Evolutionary conservation across 306 rosid species (phyloP).

Genomic region (Castanea mollissima): DNA sequence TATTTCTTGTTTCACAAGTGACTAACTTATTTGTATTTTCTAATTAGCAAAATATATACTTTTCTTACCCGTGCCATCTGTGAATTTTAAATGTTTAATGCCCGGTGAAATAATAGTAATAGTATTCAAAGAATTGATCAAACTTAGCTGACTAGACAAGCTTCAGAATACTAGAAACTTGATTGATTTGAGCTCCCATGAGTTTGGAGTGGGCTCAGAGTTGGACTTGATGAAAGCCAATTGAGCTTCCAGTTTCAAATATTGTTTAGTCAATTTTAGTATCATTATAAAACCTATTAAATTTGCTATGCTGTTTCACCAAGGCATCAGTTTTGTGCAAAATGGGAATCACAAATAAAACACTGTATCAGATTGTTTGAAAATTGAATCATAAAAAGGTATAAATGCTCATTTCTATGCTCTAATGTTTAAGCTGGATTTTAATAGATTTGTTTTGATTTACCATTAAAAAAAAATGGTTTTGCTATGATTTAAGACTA

Average conservation of each 20-base stretch:
- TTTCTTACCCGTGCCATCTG: background rate
- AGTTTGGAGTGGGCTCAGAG: background rate
- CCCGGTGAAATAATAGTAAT: background rate
- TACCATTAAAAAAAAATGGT: background rate
- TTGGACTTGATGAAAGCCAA: background rate
- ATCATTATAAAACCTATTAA: background rate
- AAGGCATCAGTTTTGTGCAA: background rate
- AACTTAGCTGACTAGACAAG: background rate
- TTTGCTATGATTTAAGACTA: background rate
- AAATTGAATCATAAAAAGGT: background rate
- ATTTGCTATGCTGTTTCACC: background rate
- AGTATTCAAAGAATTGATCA: background rate
- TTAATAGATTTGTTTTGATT: background rate
- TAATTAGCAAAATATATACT: background rate
- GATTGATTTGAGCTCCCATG: background rate
- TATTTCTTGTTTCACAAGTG: background rate
- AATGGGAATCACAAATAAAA: background rate
- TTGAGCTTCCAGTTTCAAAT: background rate
- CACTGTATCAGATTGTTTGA: background rate
- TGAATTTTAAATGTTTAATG: background rate
- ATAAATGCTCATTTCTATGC: background rate
- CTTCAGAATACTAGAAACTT: background rate
- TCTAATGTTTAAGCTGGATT: background rate
- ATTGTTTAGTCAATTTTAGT: background rate
- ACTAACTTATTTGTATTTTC: background rate